Percentiles rank a stretch among this genome's conserved stretches.
Conservation (phyloP, 2,329 filamentous ascomycete species). For the Claviceps sp. region DNA sequence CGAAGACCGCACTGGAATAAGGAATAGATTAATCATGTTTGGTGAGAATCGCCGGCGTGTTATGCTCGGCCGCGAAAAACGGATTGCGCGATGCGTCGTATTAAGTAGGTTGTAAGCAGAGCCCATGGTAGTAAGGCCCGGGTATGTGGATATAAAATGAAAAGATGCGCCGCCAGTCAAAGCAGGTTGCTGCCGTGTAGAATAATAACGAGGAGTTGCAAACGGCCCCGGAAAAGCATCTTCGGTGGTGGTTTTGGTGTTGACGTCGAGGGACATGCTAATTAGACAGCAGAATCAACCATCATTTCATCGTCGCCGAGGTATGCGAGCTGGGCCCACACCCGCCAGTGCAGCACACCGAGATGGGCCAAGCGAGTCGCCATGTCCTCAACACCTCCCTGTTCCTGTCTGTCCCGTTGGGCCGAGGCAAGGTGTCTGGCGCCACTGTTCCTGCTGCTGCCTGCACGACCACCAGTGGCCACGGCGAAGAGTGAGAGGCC, state of each 20-base stretch:
- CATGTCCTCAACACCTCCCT: conserved; percentile 50
- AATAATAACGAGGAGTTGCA: too few relatives aligned
- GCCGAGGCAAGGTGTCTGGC: conserved; percentile 20
- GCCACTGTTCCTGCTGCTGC: conserved; percentile 21
- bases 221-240: neutral
- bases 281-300: conserved; percentile 12
- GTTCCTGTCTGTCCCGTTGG: conserved; percentile 32
- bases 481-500: conserved; percentile 41
- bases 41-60: too few relatives aligned
- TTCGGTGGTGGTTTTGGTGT: neutral
- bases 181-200: neutral
- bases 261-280: neutral
- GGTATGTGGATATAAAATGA: neutral
- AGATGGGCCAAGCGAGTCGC: conserved; percentile 71
- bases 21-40: neutral
- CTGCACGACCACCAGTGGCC: conserved; percentile 37
- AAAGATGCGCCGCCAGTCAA: neutral
- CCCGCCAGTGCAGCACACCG: conserved; percentile 75
- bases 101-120: neutral
- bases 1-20: too few relatives aligned
- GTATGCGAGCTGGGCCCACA: conserved; percentile 73
- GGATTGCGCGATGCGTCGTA: too few relatives aligned
- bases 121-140: neutral
- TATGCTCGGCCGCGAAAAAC: too few relatives aligned
- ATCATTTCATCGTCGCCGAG: conserved; percentile 25